Conservation (phyloP, 345 rosid genomes). For the Eucalyptus viminalis region DNA sequence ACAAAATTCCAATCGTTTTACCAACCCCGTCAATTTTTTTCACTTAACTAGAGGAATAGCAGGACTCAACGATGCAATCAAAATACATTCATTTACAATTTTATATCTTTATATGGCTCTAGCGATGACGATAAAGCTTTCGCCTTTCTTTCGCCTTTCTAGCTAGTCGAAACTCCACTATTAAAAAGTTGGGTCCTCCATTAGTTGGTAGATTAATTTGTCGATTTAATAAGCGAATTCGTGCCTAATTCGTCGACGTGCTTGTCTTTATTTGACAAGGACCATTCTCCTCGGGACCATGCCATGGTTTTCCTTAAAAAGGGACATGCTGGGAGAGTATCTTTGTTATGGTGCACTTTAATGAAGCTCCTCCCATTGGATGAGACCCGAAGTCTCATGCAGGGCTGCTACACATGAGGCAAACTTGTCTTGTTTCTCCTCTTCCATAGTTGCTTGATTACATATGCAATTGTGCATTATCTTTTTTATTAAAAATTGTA, state of each 20-base stretch:
- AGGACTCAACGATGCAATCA: fast-evolving
- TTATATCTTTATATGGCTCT: not conserved
- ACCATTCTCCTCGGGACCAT: not conserved
- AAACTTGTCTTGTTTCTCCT: not conserved
- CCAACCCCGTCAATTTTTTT: fast-evolving
- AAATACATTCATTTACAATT: not conserved
- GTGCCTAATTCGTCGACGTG: not conserved
- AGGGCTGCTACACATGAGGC: not conserved
- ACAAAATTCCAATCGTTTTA: not conserved
- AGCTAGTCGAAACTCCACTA: not conserved
- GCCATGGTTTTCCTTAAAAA: not conserved
- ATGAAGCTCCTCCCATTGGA: not conserved
- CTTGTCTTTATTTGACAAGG: not conserved
- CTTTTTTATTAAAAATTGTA: not conserved
- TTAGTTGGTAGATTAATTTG: not conserved
- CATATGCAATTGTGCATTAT: not conserved
- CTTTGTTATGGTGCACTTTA: not conserved
- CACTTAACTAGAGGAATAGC: not conserved
- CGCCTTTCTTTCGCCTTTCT: not conserved
- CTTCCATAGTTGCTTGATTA: not conserved
- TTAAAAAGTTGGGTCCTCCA: not conserved
- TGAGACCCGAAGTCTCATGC: not conserved
- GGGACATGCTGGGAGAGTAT: not conserved
- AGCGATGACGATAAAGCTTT: fast-evolving
- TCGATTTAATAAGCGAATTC: not conserved